Evolutionary conservation across 2,329 filamentous ascomycete species (phyloP), one percentile per base, ranked within the genome.

Genomic region (Xylariales sp.): DNA sequence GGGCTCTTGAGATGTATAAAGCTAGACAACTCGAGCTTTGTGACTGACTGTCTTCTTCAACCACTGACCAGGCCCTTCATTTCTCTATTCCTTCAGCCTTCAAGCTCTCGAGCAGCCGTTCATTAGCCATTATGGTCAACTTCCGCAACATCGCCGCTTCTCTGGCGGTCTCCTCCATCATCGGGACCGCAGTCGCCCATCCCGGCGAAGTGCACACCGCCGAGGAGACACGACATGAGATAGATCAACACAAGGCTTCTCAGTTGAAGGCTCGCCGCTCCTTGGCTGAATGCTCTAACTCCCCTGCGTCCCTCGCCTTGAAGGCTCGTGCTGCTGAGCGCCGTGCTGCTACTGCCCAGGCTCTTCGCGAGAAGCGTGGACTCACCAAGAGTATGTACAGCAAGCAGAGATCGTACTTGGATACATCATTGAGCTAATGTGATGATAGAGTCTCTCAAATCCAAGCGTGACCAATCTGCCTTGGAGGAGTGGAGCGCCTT

Each of bases 241-340:
- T 61, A 21, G 49, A 51, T 25, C 51, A 60, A 43, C 61, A 60
- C 42, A 52, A 51, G 31, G 51, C 55, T 11, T 63, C 65, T 44
- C 46, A 62, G 36, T 48, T 50, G 22, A 51, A 53, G 29, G 58
- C 61, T 45, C 63, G 62, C 40, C 58, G 63, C 32, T 62, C 62
- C 16, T 55, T 69, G 18, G 55, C 56, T 21, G 54, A 60, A 36
- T 69, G 65, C 27, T 56, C 60, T 3, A 54, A 57, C 6, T 53
- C 55, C 24, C 54, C 66, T 16, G 57, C 57, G 43, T 53, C 57
- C 10, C 57, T 61, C 22, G 64, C 62, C 31, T 58, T 66, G 15
- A 60, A 65, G 48, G 55, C 55, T 39, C 55, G 58, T 15, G 62
- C 65, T 31, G 56, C 58, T 34, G 58, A 59, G 27, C 62, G 66